These are phyloP conservation scores for Starmerella floricola DNA, from an alignment of 805 yeast genomes.

Conservation along the genomic window DNA sequence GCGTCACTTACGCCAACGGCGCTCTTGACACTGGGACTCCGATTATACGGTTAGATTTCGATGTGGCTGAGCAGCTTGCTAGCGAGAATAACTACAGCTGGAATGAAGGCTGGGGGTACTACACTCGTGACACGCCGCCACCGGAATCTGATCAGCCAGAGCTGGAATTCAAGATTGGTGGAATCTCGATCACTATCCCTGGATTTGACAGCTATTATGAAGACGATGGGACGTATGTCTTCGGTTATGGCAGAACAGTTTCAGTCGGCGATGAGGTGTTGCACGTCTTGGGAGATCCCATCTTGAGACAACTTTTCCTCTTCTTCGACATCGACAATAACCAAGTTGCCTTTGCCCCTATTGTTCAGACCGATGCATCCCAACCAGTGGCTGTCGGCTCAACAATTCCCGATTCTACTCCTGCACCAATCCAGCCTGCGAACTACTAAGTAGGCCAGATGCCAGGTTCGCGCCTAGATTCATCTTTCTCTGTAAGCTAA, in stretches of 20 bases:
- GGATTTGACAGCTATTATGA: conserved; percentile 22
- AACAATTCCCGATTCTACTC: conserved; percentile 6
- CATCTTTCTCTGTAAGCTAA: too few relatives aligned
- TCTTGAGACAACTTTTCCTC: conserved; percentile 48
- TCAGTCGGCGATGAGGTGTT: too few relatives aligned
- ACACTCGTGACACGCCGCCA: neutral
- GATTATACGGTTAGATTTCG: conserved; percentile 34
- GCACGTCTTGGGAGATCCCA: conserved; percentile 36
- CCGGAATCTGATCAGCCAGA: conserved; percentile 1
- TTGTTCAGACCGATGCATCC: conserved; percentile 4
- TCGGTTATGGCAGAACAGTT: too few relatives aligned
- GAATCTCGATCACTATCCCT: conserved; percentile 18
- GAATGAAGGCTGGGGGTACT: neutral
- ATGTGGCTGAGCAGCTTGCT: conserved; percentile 9
- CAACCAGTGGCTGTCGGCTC: conserved; percentile 5
- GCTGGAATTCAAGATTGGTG: conserved; percentile 15
- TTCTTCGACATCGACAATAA: conserved; percentile 51
- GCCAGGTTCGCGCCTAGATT: too few relatives aligned
- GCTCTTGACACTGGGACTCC: conserved; percentile 45
- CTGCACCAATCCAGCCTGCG: conserved; percentile 10
- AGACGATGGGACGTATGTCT: conserved; percentile 2
- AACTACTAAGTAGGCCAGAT: too few relatives aligned
- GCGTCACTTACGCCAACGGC: conserved; percentile 8
- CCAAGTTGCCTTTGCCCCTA: conserved; percentile 44
- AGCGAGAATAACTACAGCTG: conserved; percentile 8